Evolutionary conservation across 169 alveolate species (phyloP), one percentile per base, ranked within the genome.

Genomic region (Eimeria maxima): DNA sequence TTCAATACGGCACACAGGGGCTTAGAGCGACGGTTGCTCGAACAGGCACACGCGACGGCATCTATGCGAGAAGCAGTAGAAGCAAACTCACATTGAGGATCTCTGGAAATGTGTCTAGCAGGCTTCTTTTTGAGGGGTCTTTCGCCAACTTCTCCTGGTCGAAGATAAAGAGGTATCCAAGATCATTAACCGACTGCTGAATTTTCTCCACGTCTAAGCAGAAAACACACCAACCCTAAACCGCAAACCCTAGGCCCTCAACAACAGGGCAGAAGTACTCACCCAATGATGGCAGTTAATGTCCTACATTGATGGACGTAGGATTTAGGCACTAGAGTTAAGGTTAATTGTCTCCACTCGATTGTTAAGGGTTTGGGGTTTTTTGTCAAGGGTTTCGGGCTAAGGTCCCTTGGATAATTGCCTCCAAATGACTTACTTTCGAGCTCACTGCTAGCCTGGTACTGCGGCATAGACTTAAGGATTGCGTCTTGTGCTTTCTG

Each of bases 41-140:
- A n/a, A n/a, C n/a, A n/a, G n/a, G 11, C 57, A 73, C 24, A 1
- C n/a, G 55, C 22, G 14, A 50, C 55, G 16, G 16, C 84, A 74
- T 11, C 84, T 27, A 13, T 7, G 3, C n/a, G 53, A 42, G 89
- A 2, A 47, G 89, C 89, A 45, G 33, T 1, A 42, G 67, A 33
- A 78, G 47, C 55, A 78, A 4, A 14, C 89, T 44, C 65, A 78
- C 89, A 60, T 7, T 14, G 4, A 78, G 65, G 33, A 78, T 29
- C 14, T 78, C 89, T 44, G 89, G 89, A 29, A 78, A 78, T 1
- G 89, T 78, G 67, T 78, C 65, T 14, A 78, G 44, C 27, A 78
- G 33, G 33, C 14, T 13, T 16, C 8, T 11, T 13, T 22, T 2
- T 8, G 22, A 14, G 33, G 89, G 65, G 33, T 47, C 24, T 13